Conservation (phyloP, 2,329 filamentous ascomycete genomes). For the Coniella vitis region DNA sequence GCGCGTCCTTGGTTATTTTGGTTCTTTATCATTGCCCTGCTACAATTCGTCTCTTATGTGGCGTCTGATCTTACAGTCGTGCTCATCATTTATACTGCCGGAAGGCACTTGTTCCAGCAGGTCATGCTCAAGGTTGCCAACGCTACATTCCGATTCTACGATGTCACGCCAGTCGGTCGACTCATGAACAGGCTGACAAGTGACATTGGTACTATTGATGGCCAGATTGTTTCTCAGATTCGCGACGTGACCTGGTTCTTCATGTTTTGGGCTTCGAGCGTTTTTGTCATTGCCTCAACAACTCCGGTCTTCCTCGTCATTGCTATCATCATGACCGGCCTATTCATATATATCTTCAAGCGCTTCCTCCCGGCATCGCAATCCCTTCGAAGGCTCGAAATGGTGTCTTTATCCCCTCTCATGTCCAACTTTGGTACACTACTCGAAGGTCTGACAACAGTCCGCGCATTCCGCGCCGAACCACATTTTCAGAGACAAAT, state of each 20-base stretch:
- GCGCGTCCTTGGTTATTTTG: conserved; percentile 68
- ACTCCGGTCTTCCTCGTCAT: conserved; percentile 73
- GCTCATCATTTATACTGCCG: conserved; percentile 72
- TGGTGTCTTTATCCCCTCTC: conserved; percentile 80
- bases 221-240: conserved; percentile 71
- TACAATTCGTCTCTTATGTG: conserved; percentile 52
- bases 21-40: conserved; percentile 59
- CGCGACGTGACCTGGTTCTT: conserved; percentile 62
- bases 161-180: conserved; percentile 80
- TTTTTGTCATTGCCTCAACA: conserved; percentile 71
- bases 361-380: conserved; percentile 78
- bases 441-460: conserved; percentile 77
- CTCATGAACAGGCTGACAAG: conserved; percentile 90
- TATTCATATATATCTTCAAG: conserved; percentile 68
- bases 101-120: conserved; percentile 64
- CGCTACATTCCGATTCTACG: conserved; percentile 85
- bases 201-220: conserved; percentile 84
- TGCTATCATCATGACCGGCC: conserved; percentile 57
- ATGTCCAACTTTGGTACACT: conserved; percentile 91
- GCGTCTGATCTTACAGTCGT: conserved; percentile 62
- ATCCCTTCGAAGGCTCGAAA: conserved; percentile 75
- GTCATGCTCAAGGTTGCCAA: conserved; percentile 68
- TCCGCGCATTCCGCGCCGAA: conserved; percentile 76
- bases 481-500: conserved; percentile 73
- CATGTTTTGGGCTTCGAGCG: conserved; percentile 65